A percentile compares a stretch with the other conserved stretches of the same genome.
Conservation (phyloP, 179 eudicot species). For the Sideroxylon spinosum region DNA sequence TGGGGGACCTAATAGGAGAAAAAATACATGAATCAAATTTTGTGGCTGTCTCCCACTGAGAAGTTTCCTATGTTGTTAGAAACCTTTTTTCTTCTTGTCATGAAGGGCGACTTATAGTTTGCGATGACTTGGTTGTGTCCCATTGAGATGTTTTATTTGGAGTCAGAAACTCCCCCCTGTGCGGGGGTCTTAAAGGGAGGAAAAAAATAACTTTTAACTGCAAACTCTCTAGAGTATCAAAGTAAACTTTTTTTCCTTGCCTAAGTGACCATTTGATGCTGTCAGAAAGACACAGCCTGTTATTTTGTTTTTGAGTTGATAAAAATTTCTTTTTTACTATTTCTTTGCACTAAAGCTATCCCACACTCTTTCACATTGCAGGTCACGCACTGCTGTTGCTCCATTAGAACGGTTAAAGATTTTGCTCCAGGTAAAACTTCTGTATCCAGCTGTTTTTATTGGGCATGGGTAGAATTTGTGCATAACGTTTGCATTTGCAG, state of each 20-base stretch:
- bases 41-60: background rate
- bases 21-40: too few relatives aligned
- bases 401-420: constrained; percentile 77
- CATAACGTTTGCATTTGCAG: background rate
- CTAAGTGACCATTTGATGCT: background rate
- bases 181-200: too few relatives aligned
- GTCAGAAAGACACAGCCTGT: background rate
- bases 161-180: too few relatives aligned
- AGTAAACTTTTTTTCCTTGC: background rate
- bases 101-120: background rate
- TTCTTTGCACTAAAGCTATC: background rate
- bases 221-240: background rate
- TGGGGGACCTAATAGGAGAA: background rate
- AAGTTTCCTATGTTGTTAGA: background rate
- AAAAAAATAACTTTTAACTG: too few relatives aligned
- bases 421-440: constrained; percentile 58
- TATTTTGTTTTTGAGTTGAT: too few relatives aligned
- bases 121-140: too few relatives aligned
- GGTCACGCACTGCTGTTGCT: constrained; percentile 91
- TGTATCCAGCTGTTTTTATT: background rate
- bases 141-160: too few relatives aligned
- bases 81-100: background rate
- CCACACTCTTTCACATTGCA: constrained; percentile 21
- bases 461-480: background rate
- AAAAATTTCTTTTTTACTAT: too few relatives aligned